Evolutionary conservation across 1,284 basidiomycete genomes (phyloP).

Genomic region (Golubevia pallescens): DNA sequence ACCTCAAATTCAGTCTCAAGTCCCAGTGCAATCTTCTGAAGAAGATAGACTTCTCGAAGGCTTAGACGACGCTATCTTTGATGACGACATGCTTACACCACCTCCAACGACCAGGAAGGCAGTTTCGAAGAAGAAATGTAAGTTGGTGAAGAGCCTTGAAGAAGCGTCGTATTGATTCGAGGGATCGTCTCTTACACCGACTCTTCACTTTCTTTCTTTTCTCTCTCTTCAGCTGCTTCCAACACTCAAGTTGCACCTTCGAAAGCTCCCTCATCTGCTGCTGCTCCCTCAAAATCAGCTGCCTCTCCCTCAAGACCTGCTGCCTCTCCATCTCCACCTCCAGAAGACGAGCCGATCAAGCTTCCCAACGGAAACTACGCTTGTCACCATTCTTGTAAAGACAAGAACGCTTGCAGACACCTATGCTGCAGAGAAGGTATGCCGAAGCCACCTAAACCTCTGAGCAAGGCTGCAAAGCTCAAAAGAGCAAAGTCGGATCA

Average conservation of each 20-base stretch:
- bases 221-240: not conserved
- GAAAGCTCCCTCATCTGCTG: not conserved
- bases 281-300: not conserved
- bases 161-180: too few relatives aligned
- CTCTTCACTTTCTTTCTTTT: too few relatives aligned
- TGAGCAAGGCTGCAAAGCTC: not conserved
- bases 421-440: conserved; percentile 38
- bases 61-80: conserved; percentile 11
- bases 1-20: not conserved
- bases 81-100: conserved; percentile 5
- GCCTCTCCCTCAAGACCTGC: too few relatives aligned
- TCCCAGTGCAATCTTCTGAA: not conserved
- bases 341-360: conserved; percentile 9
- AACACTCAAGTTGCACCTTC: not conserved
- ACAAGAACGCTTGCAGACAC: conserved; percentile 54
- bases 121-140: not conserved
- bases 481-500: not conserved
- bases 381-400: conserved; percentile 27
- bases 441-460: conserved; percentile 6
- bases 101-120: not conserved
- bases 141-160: not conserved
- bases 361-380: conserved; percentile 34
- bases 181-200: too few relatives aligned
- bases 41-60: not conserved
- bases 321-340: not conserved